Percentiles rank a stretch among this genome's conserved stretches.
Conservation (phyloP, 2,329 filamentous ascomycete species). For the Nannizziopsis barbatae region DNA sequence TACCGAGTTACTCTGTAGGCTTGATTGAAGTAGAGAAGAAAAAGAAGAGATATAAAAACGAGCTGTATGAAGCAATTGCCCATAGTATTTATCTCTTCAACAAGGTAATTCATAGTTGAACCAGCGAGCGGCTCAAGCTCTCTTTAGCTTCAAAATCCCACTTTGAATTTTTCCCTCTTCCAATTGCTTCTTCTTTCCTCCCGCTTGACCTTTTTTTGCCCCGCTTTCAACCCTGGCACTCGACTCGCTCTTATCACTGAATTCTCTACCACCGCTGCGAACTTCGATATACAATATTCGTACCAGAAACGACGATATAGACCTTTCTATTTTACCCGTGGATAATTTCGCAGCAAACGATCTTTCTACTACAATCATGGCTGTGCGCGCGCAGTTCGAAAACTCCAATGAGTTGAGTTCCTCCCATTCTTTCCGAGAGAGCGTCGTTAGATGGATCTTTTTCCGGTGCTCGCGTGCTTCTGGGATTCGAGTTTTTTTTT, state of each 20-base stretch:
- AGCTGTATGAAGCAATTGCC: too few relatives aligned
- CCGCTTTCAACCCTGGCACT: not conserved
- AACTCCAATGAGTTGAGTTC: constrained; percentile 40
- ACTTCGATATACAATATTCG: not conserved
- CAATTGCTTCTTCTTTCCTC: not conserved
- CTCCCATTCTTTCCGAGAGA: not conserved
- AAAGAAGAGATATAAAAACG: too few relatives aligned
- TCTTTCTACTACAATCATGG: constrained; percentile 26
- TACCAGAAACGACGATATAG: not conserved
- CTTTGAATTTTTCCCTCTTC: not conserved
- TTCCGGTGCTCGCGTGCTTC: not conserved
- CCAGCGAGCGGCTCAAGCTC: not conserved
- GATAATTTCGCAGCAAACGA: too few relatives aligned
- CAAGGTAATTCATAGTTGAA: too few relatives aligned
- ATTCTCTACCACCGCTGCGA: not conserved
- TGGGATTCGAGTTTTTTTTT: not conserved
- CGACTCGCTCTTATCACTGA: too few relatives aligned
- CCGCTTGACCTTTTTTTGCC: not conserved
- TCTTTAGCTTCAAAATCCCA: not conserved
- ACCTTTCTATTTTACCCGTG: not conserved
- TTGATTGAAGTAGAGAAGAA: too few relatives aligned
- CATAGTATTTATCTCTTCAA: too few relatives aligned
- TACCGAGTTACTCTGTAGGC: too few relatives aligned
- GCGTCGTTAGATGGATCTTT: not conserved
- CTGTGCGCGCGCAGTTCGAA: constrained; percentile 41